Conservation (phyloP, 2,329 filamentous ascomycete genomes). For the Lachnellula suecica region DNA sequence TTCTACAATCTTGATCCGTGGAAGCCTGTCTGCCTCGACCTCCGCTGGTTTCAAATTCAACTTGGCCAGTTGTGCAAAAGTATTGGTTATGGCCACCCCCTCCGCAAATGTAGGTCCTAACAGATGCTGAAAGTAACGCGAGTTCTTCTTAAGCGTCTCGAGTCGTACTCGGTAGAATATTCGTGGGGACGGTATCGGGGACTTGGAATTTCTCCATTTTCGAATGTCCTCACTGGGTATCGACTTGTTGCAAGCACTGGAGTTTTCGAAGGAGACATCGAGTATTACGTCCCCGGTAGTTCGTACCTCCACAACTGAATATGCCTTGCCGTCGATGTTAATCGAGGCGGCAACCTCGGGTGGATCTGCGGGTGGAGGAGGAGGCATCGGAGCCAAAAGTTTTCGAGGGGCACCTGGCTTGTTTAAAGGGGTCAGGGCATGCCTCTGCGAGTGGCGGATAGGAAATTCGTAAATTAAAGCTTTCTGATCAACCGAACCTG, state of each 20-base stretch:
- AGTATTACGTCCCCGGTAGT: conserved; percentile 64
- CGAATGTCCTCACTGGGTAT: conserved; percentile 47
- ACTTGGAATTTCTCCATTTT: conserved; percentile 31
- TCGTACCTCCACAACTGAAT: conserved; percentile 49
- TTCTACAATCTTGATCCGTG: conserved; percentile 62
- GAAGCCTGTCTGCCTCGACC: conserved; percentile 52
- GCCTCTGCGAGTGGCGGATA: neutral
- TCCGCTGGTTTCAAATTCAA: conserved; percentile 48
- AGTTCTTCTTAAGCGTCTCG: conserved; percentile 55
- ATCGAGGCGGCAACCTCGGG: conserved; percentile 16
- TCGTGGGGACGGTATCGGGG: conserved; percentile 24
- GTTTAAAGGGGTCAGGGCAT: neutral
- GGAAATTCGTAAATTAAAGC: neutral
- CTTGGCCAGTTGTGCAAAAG: conserved; percentile 48
- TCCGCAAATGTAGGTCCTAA: conserved; percentile 62
- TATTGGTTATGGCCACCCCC: conserved; percentile 57
- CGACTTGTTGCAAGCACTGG: conserved; percentile 48
- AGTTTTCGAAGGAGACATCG: conserved; percentile 64
- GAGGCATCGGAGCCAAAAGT: neutral
- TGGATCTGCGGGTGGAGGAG: neutral
- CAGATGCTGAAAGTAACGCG: conserved; percentile 69
- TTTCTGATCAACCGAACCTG: neutral
- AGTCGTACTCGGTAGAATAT: conserved; percentile 59
- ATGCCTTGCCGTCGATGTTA: conserved; percentile 20
- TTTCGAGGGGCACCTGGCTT: neutral